Conservation (phyloP, 2,329 filamentous ascomycete genomes). For the Neurospora sp. region DNA sequence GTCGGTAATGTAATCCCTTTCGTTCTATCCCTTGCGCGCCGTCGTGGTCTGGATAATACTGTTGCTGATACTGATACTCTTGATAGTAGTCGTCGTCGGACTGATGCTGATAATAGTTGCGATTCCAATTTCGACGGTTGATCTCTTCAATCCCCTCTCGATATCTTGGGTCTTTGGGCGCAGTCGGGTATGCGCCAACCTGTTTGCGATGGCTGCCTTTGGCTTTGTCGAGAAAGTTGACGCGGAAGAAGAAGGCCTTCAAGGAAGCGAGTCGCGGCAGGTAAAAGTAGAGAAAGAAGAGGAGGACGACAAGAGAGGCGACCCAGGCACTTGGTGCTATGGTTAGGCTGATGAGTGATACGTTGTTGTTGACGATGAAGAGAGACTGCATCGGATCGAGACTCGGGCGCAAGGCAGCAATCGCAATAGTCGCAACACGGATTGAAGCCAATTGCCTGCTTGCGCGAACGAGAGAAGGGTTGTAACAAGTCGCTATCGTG, state of each 20-base stretch:
- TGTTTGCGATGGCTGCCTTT: constrained; percentile 11
- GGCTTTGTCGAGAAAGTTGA: constrained; percentile 4
- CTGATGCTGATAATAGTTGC: not conserved
- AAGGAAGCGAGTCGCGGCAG: constrained; percentile 23
- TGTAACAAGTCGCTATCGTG: not conserved
- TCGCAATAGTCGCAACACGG: not conserved
- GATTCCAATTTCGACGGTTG: not conserved
- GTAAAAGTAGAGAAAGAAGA: constrained; percentile 43
- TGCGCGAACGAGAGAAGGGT: not conserved
- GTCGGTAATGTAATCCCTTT: constrained; percentile 1
- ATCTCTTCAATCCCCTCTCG: constrained; percentile 6
- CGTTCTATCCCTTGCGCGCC: constrained; percentile 5
- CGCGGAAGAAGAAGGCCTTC: constrained; percentile 13
- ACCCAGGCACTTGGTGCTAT: constrained; percentile 50
- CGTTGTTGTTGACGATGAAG: constrained; percentile 51
- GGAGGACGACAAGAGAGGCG: constrained; percentile 36
- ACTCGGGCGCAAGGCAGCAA: not conserved
- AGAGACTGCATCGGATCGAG: constrained; percentile 41
- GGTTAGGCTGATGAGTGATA: constrained; percentile 48
- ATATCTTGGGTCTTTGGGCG: not conserved
- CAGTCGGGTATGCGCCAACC: not conserved
- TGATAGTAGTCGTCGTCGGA: constrained; percentile 8
- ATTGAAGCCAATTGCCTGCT: not conserved
- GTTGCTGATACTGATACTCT: constrained; percentile 3
- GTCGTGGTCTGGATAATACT: constrained; percentile 12